Conservation (phyloP, 129 eudicot species). For the Dittrichia graveolens region DNA sequence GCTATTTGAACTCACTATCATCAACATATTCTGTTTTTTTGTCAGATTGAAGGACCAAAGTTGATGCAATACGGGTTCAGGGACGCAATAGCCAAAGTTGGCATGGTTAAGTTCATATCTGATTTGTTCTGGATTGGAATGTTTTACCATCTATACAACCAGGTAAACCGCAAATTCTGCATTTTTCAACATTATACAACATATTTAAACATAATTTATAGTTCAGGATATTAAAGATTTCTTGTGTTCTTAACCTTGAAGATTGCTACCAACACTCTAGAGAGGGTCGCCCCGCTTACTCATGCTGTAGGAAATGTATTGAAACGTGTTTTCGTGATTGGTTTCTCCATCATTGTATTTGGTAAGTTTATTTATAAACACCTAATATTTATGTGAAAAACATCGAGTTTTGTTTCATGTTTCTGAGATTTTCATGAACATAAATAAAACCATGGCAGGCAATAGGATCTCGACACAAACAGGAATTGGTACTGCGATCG, state of each 20-base stretch:
- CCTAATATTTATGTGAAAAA: not conserved
- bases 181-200: constrained; percentile 2
- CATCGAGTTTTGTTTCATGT: not conserved
- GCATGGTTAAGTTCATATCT: constrained; percentile 48
- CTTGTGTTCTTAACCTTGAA: not conserved
- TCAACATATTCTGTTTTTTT: not conserved
- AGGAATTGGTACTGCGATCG: constrained; percentile 61
- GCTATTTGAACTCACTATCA: not conserved
- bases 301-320: constrained; percentile 68
- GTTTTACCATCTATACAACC: constrained; percentile 68
- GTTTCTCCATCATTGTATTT: constrained; percentile 62
- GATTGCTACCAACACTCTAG: constrained; percentile 64
- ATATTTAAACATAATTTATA: not conserved
- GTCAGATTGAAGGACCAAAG: constrained; percentile 62
- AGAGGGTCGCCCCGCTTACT: constrained; percentile 66
- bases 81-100: constrained; percentile 66
- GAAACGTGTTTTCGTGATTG: constrained; percentile 66
- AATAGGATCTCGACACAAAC: constrained; percentile 67
- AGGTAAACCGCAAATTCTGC: constrained; percentile 34
- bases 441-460: constrained; percentile 34
- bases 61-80: constrained; percentile 55
- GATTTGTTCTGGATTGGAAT: constrained; percentile 66
- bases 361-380: constrained; percentile 35
- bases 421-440: constrained; percentile 1
- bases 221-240: not conserved